Conservation (phyloP, 2,329 filamentous ascomycete genomes). For the Cordyceps fumosorosea region DNA sequence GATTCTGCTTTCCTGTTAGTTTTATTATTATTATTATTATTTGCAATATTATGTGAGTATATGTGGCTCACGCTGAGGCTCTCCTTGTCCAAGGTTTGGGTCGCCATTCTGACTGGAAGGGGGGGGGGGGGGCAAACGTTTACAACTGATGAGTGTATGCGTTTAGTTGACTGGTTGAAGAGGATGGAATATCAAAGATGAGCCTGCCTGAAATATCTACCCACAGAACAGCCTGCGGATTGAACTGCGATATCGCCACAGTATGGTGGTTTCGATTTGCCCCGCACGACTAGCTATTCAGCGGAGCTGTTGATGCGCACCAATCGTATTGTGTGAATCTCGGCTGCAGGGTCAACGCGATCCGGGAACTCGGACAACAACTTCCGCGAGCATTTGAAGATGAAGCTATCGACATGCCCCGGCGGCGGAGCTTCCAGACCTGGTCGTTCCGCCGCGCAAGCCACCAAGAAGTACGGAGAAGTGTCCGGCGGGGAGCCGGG, state of each 20-base stretch:
- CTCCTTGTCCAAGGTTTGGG: constrained; percentile 21
- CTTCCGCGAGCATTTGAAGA: neutral
- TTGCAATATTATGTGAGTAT: neutral
- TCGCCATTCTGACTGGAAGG: constrained; percentile 19
- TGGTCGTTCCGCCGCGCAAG: neutral
- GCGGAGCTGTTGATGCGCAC: constrained; percentile 12
- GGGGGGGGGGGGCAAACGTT: neutral
- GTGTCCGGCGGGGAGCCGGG: neutral
- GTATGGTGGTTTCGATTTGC: neutral
- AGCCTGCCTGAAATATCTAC: neutral
- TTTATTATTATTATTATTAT: neutral
- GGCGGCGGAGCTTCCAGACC: neutral
- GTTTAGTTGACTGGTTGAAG: neutral
- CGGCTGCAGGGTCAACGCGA: neutral
- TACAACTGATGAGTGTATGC: neutral
- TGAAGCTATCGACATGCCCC: neutral
- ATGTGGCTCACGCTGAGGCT: constrained; percentile 22
- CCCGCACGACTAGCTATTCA: neutral
- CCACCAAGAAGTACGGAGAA: neutral
- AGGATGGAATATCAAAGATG: neutral
- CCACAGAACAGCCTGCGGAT: neutral
- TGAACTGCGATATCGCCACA: constrained; percentile 1
- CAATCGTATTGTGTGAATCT: constrained; percentile 9
- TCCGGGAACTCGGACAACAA: neutral
- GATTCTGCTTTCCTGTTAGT: constrained; percentile 48